A percentile compares a stretch with the other conserved stretches of the same genome.
These are phyloP conservation scores for Alternaria arbusti DNA, from an alignment of 2,329 filamentous ascomycete genomes.

Conservation along the genomic window DNA sequence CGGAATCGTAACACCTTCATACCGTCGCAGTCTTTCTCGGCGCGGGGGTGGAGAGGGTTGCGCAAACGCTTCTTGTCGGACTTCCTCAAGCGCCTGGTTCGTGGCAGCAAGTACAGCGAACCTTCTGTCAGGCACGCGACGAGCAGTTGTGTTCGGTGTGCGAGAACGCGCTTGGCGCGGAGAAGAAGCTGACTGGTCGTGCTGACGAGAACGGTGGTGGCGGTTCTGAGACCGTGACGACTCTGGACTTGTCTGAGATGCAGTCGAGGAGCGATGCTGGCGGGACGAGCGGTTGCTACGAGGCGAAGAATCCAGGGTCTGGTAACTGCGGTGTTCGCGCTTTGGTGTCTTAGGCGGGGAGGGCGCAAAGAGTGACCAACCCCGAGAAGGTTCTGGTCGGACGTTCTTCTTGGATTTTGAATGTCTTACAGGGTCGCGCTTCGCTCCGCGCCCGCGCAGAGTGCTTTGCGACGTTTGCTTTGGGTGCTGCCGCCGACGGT, in stretches of 20 bases:
- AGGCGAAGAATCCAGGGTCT: constrained; percentile 37
- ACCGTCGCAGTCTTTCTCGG: constrained; percentile 39
- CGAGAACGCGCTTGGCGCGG: constrained; percentile 36
- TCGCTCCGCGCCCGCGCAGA: constrained; percentile 44
- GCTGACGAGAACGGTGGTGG: constrained; percentile 38
- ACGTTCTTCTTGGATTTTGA: constrained; percentile 41
- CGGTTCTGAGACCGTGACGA: constrained; percentile 32
- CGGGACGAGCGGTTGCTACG: constrained; percentile 38
- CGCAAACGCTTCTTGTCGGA: constrained; percentile 45
- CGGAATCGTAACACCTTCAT: constrained; percentile 40
- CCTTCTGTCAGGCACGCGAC: constrained; percentile 44
- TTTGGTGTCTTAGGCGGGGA: constrained; percentile 40
- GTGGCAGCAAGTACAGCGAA: constrained; percentile 48
- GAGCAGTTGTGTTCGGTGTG: constrained; percentile 43
- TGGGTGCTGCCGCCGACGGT: constrained; percentile 40
- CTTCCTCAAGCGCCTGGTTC: constrained; percentile 44
- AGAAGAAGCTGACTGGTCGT: constrained; percentile 28
- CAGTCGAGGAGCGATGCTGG: constrained; percentile 26
- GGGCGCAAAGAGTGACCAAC: constrained; percentile 40
- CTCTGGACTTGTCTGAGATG: constrained; percentile 13
- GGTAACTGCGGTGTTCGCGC: constrained; percentile 30
- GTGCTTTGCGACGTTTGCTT: constrained; percentile 44
- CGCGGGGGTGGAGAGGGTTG: constrained; percentile 43
- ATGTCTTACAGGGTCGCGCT: constrained; percentile 42
- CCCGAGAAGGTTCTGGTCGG: constrained; percentile 30